Percentiles rank a stretch among this genome's conserved stretches.
Evolutionary conservation across 2,329 filamentous ascomycete genomes (phyloP).

Genomic region (Calonectria pseudoreteaudii): DNA sequence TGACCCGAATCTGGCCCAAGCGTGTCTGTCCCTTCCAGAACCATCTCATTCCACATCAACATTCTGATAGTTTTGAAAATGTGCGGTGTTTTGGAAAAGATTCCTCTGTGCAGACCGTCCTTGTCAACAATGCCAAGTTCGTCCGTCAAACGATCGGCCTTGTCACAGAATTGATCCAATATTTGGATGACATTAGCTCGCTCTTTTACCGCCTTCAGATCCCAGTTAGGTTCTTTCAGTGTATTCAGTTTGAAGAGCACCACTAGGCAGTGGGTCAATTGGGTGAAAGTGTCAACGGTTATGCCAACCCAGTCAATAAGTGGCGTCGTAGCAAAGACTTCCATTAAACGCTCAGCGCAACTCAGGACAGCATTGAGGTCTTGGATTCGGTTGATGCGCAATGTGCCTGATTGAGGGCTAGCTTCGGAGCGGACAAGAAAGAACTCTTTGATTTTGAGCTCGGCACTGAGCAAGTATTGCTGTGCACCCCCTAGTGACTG

Average conservation of each 20-base stretch:
- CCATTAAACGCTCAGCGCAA: slow-evolving; percentile 20
- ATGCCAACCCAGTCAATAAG: slow-evolving; percentile 24
- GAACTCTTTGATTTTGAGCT: slow-evolving; percentile 26
- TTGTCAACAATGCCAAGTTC: slow-evolving; percentile 22
- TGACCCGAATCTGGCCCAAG: not conserved
- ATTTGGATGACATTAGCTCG: slow-evolving; percentile 26
- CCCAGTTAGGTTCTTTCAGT: slow-evolving; percentile 24
- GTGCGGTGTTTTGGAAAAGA: slow-evolving; percentile 22
- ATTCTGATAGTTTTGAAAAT: slow-evolving; percentile 29
- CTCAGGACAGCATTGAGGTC: slow-evolving; percentile 24
- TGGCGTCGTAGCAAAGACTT: slow-evolving; percentile 2
- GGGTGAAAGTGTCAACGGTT: slow-evolving; percentile 30
- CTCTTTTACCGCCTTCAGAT: slow-evolving; percentile 18
- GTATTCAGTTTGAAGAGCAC: slow-evolving; percentile 31
- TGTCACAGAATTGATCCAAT: slow-evolving; percentile 21
- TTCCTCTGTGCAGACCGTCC: slow-evolving; percentile 12
- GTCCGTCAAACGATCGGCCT: not conserved
- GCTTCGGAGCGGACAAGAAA: not conserved
- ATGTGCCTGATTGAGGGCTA: not conserved
- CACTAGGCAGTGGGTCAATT: slow-evolving; percentile 27
- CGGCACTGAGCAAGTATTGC: slow-evolving; percentile 17
- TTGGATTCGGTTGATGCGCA: slow-evolving; percentile 17
- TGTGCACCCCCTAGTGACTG: not conserved
- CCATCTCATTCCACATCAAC: slow-evolving; percentile 26
- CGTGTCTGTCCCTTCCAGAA: not conserved